phyloP scores from a whole-genome alignment of 352 stramenopile species.

The Globisporangium cylindrosporum region DNA sequence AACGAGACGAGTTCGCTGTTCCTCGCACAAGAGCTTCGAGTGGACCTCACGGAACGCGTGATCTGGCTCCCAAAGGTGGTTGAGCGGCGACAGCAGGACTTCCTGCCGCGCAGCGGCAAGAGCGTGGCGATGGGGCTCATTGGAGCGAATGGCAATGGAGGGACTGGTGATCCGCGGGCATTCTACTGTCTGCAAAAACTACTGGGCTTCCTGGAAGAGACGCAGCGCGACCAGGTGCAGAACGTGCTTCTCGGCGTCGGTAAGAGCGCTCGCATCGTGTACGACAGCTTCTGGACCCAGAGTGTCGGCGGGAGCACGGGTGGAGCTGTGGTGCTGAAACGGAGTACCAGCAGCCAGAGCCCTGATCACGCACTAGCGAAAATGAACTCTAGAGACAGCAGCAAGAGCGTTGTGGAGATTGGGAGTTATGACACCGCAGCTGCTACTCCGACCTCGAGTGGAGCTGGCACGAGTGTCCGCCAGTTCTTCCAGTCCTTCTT shows the following conservation, averaged over 20 bases:
- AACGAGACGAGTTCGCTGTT: slow-evolving; percentile 48
- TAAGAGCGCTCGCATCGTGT: slow-evolving; percentile 55
- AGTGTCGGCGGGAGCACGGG: not conserved
- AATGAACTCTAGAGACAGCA: not conserved
- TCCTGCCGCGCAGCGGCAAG: slow-evolving; percentile 16
- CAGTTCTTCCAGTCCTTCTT: slow-evolving; percentile 23
- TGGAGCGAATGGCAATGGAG: not conserved
- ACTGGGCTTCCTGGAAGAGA: slow-evolving; percentile 52
- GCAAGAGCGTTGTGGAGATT: not conserved
- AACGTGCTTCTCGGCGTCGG: slow-evolving; percentile 55
- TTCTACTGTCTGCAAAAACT: slow-evolving; percentile 72
- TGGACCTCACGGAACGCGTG: slow-evolving; percentile 34
- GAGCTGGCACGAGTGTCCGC: not conserved
- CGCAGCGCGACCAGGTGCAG: slow-evolving; percentile 50
- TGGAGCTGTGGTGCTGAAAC: not conserved
- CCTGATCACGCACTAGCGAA: not conserved
- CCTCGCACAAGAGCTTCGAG: slow-evolving; percentile 34
- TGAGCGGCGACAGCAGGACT: slow-evolving; percentile 52
- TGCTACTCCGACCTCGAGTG: not conserved
- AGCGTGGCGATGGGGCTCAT: slow-evolving; percentile 12
- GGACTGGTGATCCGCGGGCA: slow-evolving; percentile 30
- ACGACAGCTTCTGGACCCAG: slow-evolving; percentile 62
- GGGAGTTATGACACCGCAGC: not conserved
- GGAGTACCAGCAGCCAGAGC: not conserved
- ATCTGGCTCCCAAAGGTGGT: slow-evolving; percentile 60